These are phyloP conservation scores for Adiantum capillusveneris DNA, from an alignment of 75 land plant species.

Conservation along the genomic window DNA sequence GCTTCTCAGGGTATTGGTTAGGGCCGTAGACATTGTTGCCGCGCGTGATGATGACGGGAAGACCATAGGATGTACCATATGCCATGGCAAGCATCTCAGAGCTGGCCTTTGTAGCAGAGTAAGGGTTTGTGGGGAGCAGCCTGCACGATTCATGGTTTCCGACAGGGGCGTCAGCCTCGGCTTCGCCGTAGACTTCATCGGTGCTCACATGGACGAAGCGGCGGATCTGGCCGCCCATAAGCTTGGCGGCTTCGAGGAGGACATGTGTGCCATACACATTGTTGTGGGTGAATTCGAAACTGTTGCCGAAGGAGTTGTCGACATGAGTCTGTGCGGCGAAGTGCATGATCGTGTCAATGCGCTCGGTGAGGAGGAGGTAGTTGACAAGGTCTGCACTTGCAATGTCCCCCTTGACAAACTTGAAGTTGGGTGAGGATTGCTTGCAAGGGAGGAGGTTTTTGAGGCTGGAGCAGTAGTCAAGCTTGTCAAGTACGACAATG, in stretches of 20 bases:
- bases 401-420: slow-evolving; percentile 72
- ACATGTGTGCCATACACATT: slow-evolving; percentile 79
- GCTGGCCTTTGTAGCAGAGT: slow-evolving; percentile 55
- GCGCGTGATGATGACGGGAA: slow-evolving; percentile 48
- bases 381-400: slow-evolving; percentile 68
- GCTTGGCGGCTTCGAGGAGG: slow-evolving; percentile 68
- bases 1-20: slow-evolving; percentile 75
- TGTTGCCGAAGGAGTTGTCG: slow-evolving; percentile 70
- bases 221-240: slow-evolving; percentile 38
- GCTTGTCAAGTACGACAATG: slow-evolving; percentile 72
- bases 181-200: slow-evolving; percentile 72
- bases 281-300: slow-evolving; percentile 73
- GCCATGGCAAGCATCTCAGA: slow-evolving; percentile 4
- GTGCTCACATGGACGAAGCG: slow-evolving; percentile 76
- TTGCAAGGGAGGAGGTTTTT: slow-evolving; percentile 49
- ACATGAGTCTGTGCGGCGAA: slow-evolving; percentile 78
- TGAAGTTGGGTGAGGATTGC: slow-evolving; percentile 46
- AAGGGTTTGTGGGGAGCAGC: slow-evolving; percentile 63
- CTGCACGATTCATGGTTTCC: slow-evolving; percentile 70
- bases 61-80: slow-evolving; percentile 37
- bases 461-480: slow-evolving; percentile 70
- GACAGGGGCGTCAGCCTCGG: slow-evolving; percentile 60
- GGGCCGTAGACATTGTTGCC: slow-evolving; percentile 46
- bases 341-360: slow-evolving; percentile 76
- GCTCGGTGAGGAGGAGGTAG: slow-evolving; percentile 62